A percentile compares a stretch with the other conserved stretches of the same genome.
Conservation (phyloP, 257 asterid species). For the Solanum lignicaule region DNA sequence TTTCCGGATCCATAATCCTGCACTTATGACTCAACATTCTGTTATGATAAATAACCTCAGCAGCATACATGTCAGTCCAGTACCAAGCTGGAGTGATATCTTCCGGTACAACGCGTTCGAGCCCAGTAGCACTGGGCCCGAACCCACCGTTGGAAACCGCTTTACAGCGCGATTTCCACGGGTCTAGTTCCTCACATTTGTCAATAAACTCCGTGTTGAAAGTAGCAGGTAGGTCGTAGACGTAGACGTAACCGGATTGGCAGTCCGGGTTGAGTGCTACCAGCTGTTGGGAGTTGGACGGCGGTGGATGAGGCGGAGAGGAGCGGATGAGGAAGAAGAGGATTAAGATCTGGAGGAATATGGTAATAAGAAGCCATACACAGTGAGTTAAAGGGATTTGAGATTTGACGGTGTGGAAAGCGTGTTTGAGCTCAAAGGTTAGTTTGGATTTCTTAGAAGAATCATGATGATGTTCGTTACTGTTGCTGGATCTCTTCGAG, state of each 20-base stretch:
- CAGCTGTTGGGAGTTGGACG: background rate
- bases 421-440: background rate
- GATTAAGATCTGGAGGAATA: conserved; percentile 4
- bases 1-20: conserved; percentile 29
- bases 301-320: conserved; percentile 6
- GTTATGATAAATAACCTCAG: conserved; percentile 42
- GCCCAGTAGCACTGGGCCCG: conserved; percentile 42
- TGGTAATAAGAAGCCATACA: background rate
- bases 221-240: conserved; percentile 31
- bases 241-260: conserved; percentile 36
- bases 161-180: conserved; percentile 40
- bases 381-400: conserved; percentile 5
- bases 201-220: conserved; percentile 31
- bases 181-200: conserved; percentile 32
- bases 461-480: background rate
- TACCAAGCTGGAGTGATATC: conserved; percentile 39
- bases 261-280: conserved; percentile 8
- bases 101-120: conserved; percentile 27
- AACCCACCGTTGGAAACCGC: conserved; percentile 34
- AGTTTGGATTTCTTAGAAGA: background rate
- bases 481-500: background rate
- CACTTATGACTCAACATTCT: conserved; percentile 34
- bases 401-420: conserved; percentile 3
- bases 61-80: conserved; percentile 42
- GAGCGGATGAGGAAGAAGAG: conserved; percentile 14